These are phyloP conservation scores for Solanum hybrid DNA, from an alignment of 305 asterid genomes.

Conservation along the genomic window DNA sequence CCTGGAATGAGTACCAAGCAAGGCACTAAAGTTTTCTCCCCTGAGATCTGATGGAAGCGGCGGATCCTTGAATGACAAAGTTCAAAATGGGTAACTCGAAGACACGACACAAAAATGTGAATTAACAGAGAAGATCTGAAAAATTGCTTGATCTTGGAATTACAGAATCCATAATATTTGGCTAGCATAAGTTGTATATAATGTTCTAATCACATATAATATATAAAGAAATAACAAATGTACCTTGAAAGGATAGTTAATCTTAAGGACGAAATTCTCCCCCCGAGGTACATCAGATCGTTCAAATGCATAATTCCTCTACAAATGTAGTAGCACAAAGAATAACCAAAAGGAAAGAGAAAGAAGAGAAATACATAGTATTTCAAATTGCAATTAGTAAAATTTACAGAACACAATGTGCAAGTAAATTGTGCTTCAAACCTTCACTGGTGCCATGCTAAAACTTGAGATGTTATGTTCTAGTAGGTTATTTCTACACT, in stretches of 20 bases:
- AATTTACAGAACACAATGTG: slow-evolving; percentile 3
- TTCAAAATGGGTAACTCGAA: slow-evolving; percentile 13
- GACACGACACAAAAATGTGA: neutral
- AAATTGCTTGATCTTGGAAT: neutral
- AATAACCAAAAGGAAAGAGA: slow-evolving; percentile 7
- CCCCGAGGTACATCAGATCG: slow-evolving; percentile 76
- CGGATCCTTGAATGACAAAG: slow-evolving; percentile 52
- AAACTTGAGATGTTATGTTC: slow-evolving; percentile 62
- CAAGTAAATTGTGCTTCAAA: slow-evolving; percentile 20
- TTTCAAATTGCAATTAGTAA: neutral
- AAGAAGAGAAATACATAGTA: slow-evolving; percentile 3
- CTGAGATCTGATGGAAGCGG: slow-evolving; percentile 85
- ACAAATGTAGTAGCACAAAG: slow-evolving; percentile 11
- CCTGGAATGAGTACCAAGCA: slow-evolving; percentile 97
- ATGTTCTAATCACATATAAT: neutral
- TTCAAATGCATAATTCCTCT: slow-evolving; percentile 97
- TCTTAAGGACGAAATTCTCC: slow-evolving; percentile 76
- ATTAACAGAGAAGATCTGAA: neutral
- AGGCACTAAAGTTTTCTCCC: slow-evolving; percentile 66
- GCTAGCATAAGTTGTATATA: neutral
- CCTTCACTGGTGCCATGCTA: slow-evolving; percentile 91
- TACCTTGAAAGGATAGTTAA: slow-evolving; percentile 87
- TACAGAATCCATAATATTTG: neutral
- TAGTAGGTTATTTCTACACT: slow-evolving; percentile 48
- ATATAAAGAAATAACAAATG: neutral